Conservation (phyloP, 805 yeast species). For the Alloascoidea hylecoeti region DNA sequence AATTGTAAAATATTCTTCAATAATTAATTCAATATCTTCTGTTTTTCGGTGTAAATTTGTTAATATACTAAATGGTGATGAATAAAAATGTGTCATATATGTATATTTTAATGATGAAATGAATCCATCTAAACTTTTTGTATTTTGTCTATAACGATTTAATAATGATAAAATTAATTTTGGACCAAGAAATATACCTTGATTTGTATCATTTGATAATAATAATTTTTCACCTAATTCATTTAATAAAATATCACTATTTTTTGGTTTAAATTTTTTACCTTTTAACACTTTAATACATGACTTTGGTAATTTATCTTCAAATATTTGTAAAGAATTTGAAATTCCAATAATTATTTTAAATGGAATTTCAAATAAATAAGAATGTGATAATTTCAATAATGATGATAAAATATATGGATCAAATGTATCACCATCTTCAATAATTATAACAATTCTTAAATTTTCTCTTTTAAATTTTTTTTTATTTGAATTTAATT, state of each 20-base stretch:
- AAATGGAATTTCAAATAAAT: conserved; percentile 16
- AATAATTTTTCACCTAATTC: conserved; percentile 9
- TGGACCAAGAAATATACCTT: conserved; percentile 12
- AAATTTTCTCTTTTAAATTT: neutral
- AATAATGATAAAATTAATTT: conserved; percentile 9
- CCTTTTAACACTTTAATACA: conserved; percentile 13
- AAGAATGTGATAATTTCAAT: conserved; percentile 17
- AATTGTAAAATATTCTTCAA: conserved; percentile 4
- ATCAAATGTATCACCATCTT: conserved; percentile 24
- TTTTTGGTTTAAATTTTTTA: conserved; percentile 9
- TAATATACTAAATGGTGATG: conserved; percentile 19
- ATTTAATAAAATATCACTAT: conserved; percentile 9
- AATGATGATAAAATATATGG: conserved; percentile 13
- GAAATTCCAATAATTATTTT: conserved; percentile 19
- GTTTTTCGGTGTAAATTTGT: conserved; percentile 3
- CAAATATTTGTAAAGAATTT: conserved; percentile 19
- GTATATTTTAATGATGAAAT: conserved; percentile 15
- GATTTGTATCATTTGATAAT: conserved; percentile 5
- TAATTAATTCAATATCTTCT: conserved; percentile 1
- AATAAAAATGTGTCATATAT: conserved; percentile 19
- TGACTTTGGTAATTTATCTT: conserved; percentile 16
- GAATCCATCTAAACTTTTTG: conserved; percentile 12
- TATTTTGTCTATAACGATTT: conserved; percentile 9
- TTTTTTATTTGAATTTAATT: conserved; percentile 2
- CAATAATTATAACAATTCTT: conserved; percentile 16